Evolutionary conservation across 2,329 filamentous ascomycete species (phyloP).

Genomic region (Botrytis pseudocinerea): DNA sequence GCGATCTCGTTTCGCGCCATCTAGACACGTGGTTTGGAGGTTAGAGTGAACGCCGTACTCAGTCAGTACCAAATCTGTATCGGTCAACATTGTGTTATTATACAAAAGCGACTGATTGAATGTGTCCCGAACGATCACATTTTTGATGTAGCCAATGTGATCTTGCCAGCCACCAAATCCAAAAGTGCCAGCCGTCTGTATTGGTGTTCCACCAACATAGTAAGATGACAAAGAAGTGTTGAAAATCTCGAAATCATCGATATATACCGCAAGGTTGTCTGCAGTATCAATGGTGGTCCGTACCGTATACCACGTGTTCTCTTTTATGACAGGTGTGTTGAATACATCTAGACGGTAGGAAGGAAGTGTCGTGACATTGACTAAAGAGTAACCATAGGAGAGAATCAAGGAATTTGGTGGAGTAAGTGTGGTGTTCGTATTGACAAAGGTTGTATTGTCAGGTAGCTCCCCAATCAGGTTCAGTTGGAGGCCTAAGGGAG

Average conservation of each 20-base stretch:
- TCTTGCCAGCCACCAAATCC: conserved; percentile 47
- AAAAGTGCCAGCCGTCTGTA: conserved; percentile 38
- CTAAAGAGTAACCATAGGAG: neutral
- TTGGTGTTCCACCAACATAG: conserved; percentile 20
- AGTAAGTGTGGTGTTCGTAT: neutral
- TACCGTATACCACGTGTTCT: conserved; percentile 9
- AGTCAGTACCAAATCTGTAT: conserved; percentile 33
- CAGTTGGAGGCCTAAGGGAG: neutral
- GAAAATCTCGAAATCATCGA: conserved; percentile 34
- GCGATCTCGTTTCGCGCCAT: conserved; percentile 47
- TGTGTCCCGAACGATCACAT: conserved; percentile 39
- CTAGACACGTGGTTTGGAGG: conserved; percentile 43
- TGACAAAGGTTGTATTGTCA: conserved; percentile 3
- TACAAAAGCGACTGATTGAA: conserved; percentile 42
- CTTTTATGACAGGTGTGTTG: neutral
- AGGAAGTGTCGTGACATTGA: neutral
- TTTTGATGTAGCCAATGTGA: conserved; percentile 43
- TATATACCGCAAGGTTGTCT: conserved; percentile 38
- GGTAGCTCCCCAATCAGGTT: conserved; percentile 1
- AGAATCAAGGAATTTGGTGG: neutral
- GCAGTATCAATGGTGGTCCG: conserved; percentile 35
- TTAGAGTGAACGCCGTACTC: conserved; percentile 45
- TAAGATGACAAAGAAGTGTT: conserved; percentile 22
- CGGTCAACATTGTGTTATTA: conserved; percentile 37
- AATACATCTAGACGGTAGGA: conserved; percentile 2